A percentile compares a stretch with the other conserved stretches of the same genome.
phyloP scores from a whole-genome alignment of 2,329 filamentous ascomycete species.

The Colletotrichum incanum region DNA sequence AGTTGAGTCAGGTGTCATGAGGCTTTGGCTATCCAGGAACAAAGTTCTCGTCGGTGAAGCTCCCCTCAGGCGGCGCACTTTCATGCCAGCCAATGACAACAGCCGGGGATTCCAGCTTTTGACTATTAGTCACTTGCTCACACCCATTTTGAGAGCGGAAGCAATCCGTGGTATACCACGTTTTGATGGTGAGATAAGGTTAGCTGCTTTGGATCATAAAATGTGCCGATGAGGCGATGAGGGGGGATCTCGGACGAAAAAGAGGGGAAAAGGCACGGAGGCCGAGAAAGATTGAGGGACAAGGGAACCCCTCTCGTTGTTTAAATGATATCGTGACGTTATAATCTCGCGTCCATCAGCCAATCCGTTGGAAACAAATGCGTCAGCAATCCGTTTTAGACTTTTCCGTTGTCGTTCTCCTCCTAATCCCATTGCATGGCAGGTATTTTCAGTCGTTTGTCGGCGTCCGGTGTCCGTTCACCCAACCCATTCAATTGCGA shows the following conservation, averaged over 20 bases:
- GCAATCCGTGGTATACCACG: not conserved
- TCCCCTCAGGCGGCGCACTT: not conserved
- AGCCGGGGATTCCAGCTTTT: not conserved
- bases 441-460: not conserved
- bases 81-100: not conserved
- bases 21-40: slow-evolving; percentile 29
- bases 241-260: slow-evolving; percentile 9
- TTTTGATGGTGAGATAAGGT: not conserved
- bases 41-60: not conserved
- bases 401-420: not conserved
- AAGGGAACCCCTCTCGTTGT: not conserved
- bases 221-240: not conserved
- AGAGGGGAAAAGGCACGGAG: slow-evolving; percentile 20
- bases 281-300: not conserved
- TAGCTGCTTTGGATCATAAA: not conserved
- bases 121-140: slow-evolving; percentile 7
- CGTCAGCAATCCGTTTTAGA: slow-evolving; percentile 8
- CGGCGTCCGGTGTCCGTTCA: slow-evolving; percentile 8
- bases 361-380: slow-evolving; percentile 14
- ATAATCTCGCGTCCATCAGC: not conserved
- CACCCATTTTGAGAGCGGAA: not conserved
- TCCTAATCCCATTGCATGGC: not conserved
- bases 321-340: slow-evolving; percentile 7
- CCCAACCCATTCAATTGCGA: not conserved
- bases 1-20: not conserved